These are phyloP conservation scores for Bacterosira constricta DNA, from an alignment of 108 stramenopile species.

Conservation along the genomic window DNA sequence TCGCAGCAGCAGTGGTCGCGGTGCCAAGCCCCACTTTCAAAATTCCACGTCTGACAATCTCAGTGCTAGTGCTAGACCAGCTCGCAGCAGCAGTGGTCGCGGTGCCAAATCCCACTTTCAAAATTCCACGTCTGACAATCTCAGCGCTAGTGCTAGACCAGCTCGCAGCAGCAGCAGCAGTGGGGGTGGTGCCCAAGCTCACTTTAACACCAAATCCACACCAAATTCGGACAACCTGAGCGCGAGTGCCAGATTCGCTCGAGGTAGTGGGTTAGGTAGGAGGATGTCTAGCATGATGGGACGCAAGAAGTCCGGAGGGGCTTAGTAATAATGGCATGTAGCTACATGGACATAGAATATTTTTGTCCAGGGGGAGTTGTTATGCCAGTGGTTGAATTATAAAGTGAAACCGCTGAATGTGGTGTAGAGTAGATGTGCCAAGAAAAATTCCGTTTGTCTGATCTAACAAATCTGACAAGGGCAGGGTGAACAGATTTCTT, in stretches of 20 bases:
- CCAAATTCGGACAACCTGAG: no score
- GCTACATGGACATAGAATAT: background rate
- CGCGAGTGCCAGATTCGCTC: no score
- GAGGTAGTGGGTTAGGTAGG: no score
- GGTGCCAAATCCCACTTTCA: background rate
- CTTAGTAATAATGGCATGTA: background rate
- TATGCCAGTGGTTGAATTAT: no score
- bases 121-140: background rate
- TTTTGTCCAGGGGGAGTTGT: background rate
- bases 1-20: background rate
- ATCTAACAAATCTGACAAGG: no score
- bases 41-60: no score
- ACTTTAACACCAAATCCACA: background rate
- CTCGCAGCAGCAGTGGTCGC: background rate
- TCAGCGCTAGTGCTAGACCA: background rate
- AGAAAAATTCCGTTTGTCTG: background rate
- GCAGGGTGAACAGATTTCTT: no score
- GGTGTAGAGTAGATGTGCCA: background rate
- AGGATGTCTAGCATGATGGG: conserved; percentile 1
- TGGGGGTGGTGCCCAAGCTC: background rate
- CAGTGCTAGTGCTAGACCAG: background rate
- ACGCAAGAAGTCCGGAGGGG: conserved; percentile 8
- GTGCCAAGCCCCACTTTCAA: no score
- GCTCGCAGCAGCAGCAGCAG: background rate
- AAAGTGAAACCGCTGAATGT: background rate